Conservation (phyloP, 2,329 filamentous ascomycete genomes). For the Colletotrichum falcatum region DNA sequence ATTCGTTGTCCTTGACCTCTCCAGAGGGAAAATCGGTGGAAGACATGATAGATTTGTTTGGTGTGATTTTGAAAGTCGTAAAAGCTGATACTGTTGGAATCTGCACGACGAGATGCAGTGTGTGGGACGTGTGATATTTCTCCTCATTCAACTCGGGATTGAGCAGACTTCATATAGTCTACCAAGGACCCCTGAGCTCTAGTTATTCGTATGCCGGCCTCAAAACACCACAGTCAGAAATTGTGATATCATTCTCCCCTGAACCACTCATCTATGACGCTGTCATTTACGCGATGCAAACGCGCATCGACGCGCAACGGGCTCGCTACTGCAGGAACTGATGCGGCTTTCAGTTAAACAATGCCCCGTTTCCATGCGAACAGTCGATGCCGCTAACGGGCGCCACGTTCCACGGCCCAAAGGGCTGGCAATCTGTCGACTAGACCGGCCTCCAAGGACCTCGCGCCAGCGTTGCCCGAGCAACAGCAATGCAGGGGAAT, state of each 20-base stretch:
- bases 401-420: conserved; percentile 18
- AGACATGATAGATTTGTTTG: conserved; percentile 6
- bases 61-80: neutral
- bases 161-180: conserved; percentile 25
- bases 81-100: neutral
- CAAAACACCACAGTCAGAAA: conserved; percentile 3
- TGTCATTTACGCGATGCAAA: conserved; percentile 36
- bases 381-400: conserved; percentile 29
- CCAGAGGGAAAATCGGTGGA: conserved; percentile 23
- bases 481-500: neutral
- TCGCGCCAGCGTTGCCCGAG: neutral
- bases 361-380: neutral
- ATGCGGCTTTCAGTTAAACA: conserved; percentile 17
- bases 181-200: too few relatives aligned
- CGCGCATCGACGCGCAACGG: conserved; percentile 26
- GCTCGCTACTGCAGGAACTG: conserved; percentile 9
- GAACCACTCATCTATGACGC: conserved; percentile 38
- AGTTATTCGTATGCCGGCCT: neutral
- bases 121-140: too few relatives aligned
- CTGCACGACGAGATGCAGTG: too few relatives aligned
- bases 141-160: neutral
- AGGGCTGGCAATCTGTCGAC: conserved; percentile 2
- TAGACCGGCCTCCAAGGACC: neutral
- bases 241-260: conserved; percentile 15
- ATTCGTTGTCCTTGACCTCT: conserved; percentile 41